Base-by-base conservation (phyloP, 352 stramenopile species). In the Peronospora tabacina region DNA sequence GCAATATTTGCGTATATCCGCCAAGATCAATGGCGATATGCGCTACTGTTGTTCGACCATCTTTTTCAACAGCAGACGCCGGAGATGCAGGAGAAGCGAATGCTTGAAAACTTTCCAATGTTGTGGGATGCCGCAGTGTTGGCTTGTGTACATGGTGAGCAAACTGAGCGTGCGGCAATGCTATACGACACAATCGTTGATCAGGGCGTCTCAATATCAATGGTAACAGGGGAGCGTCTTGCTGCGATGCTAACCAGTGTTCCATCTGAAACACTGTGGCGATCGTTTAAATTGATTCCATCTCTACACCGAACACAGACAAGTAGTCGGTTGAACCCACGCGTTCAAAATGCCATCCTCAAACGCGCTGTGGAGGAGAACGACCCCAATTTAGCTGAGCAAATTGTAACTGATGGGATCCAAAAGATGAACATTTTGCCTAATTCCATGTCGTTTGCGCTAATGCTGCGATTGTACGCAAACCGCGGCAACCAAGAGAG, bases 21-120 rank as follows among this genome's bases (percentile, higher is more conserved):
- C 12, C 65, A 74, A 47, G 69, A 58, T 41, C 69, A 87, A 50
- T 87, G 75, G 78, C 66, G 72, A 9, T 70, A 87, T 61, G 68
- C 78, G 30, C 49, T 89, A 40, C 67, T 89, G 69, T 52, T 89
- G 17, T 87, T 89, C 49, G 75, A 87, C 40, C 78, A 89, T 41
- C 47, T 87, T 10, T 74, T 69, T 32, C 72, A 81, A 28, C 68
- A 72, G 3, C 58, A 71, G 33, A 68, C 62, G 16, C 17, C 41
- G 7, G 48, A 71, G 24, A 71, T 71, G 62, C 58, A 65, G 29
- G 62, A 71, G 26, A 55, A 58, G n/a, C 62, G 62, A 5, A 38
- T 42, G 34, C 47, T 71, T 5, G 68, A 78, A 39, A 68, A 51
- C 12, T 79, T 89, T 44, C 64, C 75, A 29, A 78, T 80, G 50